Evolutionary conservation across 2,329 filamentous ascomycete genomes (phyloP).

Genomic region (Emergomyces pasteurianus): DNA sequence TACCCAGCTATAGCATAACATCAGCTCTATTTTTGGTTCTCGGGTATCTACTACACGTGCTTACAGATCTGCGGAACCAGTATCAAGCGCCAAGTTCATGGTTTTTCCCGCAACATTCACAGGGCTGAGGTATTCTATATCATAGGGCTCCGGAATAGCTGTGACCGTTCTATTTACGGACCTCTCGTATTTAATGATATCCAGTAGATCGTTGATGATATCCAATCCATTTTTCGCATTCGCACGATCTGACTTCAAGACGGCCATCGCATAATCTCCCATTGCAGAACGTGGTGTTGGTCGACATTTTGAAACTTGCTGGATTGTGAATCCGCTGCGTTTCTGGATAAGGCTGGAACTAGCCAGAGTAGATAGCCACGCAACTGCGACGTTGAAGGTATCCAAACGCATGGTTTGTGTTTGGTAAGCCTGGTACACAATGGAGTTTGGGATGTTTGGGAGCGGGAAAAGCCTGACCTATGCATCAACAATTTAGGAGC

Average conservation of each 20-base stretch:
- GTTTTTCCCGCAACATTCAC: constrained; percentile 53
- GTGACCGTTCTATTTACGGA: constrained; percentile 8
- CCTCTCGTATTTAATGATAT: not conserved
- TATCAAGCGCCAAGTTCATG: constrained; percentile 59
- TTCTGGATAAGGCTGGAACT: constrained; percentile 5
- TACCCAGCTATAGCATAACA: constrained; percentile 42
- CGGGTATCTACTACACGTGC: constrained; percentile 11
- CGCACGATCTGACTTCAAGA: not conserved
- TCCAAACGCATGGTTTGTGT: not conserved
- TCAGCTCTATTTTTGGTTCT: constrained; percentile 10
- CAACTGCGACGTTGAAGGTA: not conserved
- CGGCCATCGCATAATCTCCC: not conserved
- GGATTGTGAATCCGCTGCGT: constrained; percentile 1
- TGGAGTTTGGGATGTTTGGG: not conserved
- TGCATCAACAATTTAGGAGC: not conserved
- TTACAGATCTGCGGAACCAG: constrained; percentile 55
- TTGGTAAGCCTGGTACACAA: not conserved
- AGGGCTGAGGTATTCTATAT: constrained; percentile 49
- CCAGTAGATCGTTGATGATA: not conserved
- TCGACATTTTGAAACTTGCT: not conserved
- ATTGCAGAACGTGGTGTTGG: not conserved
- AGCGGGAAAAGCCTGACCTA: not conserved
- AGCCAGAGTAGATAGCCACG: constrained; percentile 1
- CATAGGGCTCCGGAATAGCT: constrained; percentile 37
- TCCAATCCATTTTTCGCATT: not conserved